A percentile compares a stretch with the other conserved stretches of the same genome.
phyloP scores from a whole-genome alignment of 2,329 filamentous ascomycete species.

The Tolypocladium inflatum region DNA sequence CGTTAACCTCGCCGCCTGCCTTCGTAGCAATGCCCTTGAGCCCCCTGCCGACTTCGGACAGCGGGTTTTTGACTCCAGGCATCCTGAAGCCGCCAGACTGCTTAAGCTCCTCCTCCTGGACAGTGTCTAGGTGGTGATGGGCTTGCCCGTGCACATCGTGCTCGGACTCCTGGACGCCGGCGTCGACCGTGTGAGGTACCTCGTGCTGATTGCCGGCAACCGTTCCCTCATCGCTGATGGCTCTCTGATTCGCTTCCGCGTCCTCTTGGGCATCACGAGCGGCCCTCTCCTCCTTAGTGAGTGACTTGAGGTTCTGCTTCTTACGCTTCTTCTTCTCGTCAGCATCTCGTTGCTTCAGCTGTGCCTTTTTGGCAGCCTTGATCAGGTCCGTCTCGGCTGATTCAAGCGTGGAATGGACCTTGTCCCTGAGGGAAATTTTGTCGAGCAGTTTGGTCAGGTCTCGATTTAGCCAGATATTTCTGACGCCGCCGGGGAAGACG shows the following conservation, averaged over 20 bases:
- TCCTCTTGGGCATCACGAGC: conserved; percentile 39
- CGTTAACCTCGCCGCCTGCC: conserved; percentile 39
- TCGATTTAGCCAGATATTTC: conserved; percentile 94
- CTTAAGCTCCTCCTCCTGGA: conserved; percentile 11
- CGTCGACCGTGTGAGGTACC: conserved; percentile 41
- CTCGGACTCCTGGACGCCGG: conserved; percentile 31
- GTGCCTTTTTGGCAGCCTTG: conserved; percentile 65
- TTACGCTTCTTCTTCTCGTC: conserved; percentile 57
- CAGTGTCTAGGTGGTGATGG: background rate
- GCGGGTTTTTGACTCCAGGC: conserved; percentile 22
- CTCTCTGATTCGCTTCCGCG: conserved; percentile 38
- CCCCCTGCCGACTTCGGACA: conserved; percentile 39
- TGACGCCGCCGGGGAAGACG: conserved; percentile 88
- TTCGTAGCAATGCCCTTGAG: conserved; percentile 34
- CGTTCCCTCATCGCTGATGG: conserved; percentile 37
- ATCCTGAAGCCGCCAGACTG: conserved; percentile 17
- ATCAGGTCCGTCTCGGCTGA: conserved; percentile 78
- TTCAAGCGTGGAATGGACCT: conserved; percentile 65
- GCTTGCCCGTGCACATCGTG: conserved; percentile 4
- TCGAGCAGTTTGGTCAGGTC: conserved; percentile 75
- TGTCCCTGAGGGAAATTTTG: conserved; percentile 69
- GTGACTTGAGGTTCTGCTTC: conserved; percentile 34
- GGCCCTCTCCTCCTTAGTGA: conserved; percentile 40
- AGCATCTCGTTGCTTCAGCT: conserved; percentile 57
- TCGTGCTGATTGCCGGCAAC: conserved; percentile 43